Base-by-base conservation (phyloP, 768 basidiomycete species). In the Pulveroboletus sp. region DNA sequence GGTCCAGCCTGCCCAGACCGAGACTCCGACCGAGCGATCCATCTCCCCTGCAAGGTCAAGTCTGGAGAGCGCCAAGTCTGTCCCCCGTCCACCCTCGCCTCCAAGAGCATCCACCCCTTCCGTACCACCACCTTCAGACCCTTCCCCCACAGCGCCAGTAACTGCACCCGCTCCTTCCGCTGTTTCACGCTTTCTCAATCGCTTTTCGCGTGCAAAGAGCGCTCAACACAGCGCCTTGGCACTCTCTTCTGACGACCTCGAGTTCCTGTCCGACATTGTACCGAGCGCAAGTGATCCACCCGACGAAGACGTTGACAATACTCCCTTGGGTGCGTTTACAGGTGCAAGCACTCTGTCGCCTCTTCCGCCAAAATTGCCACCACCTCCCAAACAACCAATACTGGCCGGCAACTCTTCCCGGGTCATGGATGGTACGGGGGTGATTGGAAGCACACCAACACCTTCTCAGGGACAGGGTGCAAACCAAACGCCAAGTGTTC, bases 131-230 rank as follows among this genome's bases (percentile, higher is more conserved):
- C 32, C 53, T 8, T 10, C 51, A 19, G 45, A 52, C 24, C 21
- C 47, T 40, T 53, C 50, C 4, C 12, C 45, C 13, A 14, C 50
- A 17, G 34, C 40, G 31, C 31, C 37, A 17, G 34, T 46, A 37
- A 35, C 52, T 7, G 12, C 43, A 37, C 60, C 73, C 5, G 63
- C 75, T 13, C 72, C 80, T 24, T 90, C 92, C 0, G 88, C 81
- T 8, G 87, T 94, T 27, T 90, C 90, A 11, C 81, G 92, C 5
- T 94, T 94, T 63, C 73, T 93, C 40, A 81, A 78, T 42, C 80
- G 89, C 40, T 88, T 94, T 65, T 83, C 82, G 8, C 78, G 81
- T 19, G 67, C 68, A 23, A 73, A 69, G 40, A 52, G 61, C 23
- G 49, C 71, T 40, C 67, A 70, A 27, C 72, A 73, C 40, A 76